Conservation (phyloP, 495 filamentous ascomycete genomes). For the Neurospora sp. region DNA sequence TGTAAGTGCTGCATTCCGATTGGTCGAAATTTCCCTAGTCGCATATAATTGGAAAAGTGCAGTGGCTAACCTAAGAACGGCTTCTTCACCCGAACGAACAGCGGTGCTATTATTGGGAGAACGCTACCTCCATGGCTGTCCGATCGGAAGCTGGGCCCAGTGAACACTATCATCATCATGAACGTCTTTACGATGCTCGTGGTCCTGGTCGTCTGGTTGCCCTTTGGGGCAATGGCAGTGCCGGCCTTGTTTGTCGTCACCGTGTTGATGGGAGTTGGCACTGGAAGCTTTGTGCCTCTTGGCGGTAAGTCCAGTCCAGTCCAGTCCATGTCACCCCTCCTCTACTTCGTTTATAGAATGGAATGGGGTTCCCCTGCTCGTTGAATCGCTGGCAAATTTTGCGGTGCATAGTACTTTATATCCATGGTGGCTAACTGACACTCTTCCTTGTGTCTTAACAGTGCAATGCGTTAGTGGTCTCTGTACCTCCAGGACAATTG, state of each 20-base stretch:
- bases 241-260: constrained; percentile 14
- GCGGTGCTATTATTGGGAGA: constrained; percentile 18
- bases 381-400: neutral
- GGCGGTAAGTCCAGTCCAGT: constrained; percentile 11
- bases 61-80: neutral
- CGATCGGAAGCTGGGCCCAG: constrained; percentile 13
- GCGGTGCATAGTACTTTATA: neutral
- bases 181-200: constrained; percentile 16
- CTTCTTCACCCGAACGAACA: neutral
- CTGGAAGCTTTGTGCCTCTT: constrained; percentile 21
- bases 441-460: neutral
- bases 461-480: constrained; percentile 21
- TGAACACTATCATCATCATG: constrained; percentile 20
- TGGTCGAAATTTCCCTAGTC: neutral
- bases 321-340: neutral
- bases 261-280: constrained; percentile 19
- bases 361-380: neutral
- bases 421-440: neutral
- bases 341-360: neutral
- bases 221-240: constrained; percentile 10
- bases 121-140: constrained; percentile 18
- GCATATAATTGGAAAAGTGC: neutral
- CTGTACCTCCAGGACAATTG: constrained; percentile 9
- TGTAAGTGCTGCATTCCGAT: constrained; percentile 9
- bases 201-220: constrained; percentile 16